phyloP scores from a whole-genome alignment of 2,329 filamentous ascomycete genomes.

The Fusarium virguliforme region DNA sequence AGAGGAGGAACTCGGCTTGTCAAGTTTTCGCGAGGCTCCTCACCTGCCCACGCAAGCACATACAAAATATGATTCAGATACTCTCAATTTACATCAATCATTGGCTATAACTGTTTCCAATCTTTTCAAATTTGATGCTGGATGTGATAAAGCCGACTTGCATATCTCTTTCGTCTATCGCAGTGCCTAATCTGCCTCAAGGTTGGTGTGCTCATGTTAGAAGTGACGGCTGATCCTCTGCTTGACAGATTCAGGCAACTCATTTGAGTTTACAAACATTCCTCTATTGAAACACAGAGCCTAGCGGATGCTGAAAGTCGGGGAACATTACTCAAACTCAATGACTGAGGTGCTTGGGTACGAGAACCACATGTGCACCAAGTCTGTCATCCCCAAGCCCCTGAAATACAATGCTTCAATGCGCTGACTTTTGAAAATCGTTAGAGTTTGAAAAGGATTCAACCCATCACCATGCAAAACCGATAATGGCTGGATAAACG shows the following conservation, averaged over 20 bases:
- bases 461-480: not conserved
- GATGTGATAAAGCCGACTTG: not conserved
- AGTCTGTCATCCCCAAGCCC: not conserved
- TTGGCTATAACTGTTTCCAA: not conserved
- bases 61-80: conserved; percentile 10
- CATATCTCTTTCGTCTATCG: not conserved
- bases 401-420: not conserved
- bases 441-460: not conserved
- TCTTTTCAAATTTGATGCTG: not conserved
- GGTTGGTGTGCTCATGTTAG: too few relatives aligned
- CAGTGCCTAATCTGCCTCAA: not conserved
- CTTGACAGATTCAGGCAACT: not conserved
- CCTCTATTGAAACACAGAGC: too few relatives aligned
- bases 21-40: not conserved
- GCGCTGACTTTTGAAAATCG: not conserved
- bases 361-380: too few relatives aligned
- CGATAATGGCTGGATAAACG: not conserved
- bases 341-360: not conserved
- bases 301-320: not conserved
- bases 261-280: not conserved
- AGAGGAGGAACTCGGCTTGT: not conserved
- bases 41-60: not conserved
- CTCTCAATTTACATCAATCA: conserved; percentile 9
- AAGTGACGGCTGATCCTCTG: not conserved
- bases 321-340: fast-evolving